A percentile compares a stretch with the other conserved stretches of the same genome.
These are phyloP conservation scores for Corymbia citriodora DNA, from an alignment of 441 rosid species.

Conservation along the genomic window DNA sequence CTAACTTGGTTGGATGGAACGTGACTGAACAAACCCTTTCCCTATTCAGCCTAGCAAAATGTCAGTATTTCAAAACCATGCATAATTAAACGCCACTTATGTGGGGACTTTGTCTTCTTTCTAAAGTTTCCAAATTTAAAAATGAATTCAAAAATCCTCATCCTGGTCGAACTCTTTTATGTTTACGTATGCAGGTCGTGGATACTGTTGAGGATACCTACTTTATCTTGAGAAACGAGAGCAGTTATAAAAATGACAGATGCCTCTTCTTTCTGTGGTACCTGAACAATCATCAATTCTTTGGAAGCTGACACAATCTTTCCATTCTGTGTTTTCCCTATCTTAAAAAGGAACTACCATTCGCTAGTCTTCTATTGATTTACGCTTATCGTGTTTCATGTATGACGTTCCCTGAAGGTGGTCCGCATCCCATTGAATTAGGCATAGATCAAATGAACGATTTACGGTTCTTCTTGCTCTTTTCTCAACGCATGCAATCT, in stretches of 20 bases:
- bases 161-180: neutral
- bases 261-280: neutral
- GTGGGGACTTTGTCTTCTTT: neutral
- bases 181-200: slow-evolving; percentile 50
- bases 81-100: neutral
- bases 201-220: slow-evolving; percentile 73
- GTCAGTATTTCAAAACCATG: neutral
- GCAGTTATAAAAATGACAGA: neutral
- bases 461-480: neutral
- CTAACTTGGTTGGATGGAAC: neutral
- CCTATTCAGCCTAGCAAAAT: neutral
- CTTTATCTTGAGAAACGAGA: slow-evolving; percentile 50
- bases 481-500: neutral
- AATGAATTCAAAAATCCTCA: neutral
- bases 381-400: neutral
- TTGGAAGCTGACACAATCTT: neutral
- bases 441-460: neutral
- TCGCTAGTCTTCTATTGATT: neutral
- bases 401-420: neutral
- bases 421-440: neutral
- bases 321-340: neutral
- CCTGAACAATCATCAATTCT: neutral
- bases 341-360: neutral
- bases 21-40: neutral
- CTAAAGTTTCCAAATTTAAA: neutral